These are phyloP conservation scores for Eryngium alpinum DNA, from an alignment of 140 eudicot genomes.

Conservation along the genomic window DNA sequence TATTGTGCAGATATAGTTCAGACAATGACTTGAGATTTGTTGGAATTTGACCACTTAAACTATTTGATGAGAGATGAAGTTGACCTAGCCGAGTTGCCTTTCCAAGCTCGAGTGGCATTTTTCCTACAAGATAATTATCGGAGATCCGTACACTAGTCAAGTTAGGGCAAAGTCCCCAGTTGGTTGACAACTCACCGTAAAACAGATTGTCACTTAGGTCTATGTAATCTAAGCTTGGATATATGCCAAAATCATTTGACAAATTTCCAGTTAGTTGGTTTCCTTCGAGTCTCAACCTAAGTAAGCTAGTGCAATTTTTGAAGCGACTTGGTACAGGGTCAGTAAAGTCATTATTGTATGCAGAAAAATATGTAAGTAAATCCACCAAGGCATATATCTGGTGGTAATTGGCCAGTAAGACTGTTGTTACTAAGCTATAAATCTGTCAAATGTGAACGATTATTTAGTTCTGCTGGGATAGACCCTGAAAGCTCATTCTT, in stretches of 20 bases:
- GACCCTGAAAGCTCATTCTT: conserved; percentile 9
- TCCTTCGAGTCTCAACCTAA: conserved; percentile 17
- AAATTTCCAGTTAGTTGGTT: conserved; percentile 28
- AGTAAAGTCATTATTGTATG: conserved; percentile 6
- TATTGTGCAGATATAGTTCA: not conserved
- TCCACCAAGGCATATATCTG: conserved; percentile 4
- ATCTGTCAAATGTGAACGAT: not conserved
- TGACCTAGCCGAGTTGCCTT: not conserved
- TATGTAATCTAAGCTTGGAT: no score
- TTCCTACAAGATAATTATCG: conserved; percentile 31
- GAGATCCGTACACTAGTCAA: conserved; percentile 20
- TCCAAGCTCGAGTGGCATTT: no score
- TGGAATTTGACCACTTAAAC: not conserved
- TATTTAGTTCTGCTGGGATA: not conserved
- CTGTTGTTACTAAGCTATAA: no score
- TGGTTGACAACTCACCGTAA: not conserved
- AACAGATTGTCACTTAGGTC: not conserved
- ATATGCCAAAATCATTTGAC: no score
- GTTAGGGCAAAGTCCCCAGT: not conserved
- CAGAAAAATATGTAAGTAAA: not conserved
- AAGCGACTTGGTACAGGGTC: conserved; percentile 20
- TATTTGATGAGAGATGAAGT: no score
- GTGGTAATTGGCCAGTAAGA: no score
- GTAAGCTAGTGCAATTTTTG: conserved; percentile 25
- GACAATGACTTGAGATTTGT: no score